phyloP scores from a whole-genome alignment of 108 stramenopile genomes.

The Skeletonema marinoi region DNA sequence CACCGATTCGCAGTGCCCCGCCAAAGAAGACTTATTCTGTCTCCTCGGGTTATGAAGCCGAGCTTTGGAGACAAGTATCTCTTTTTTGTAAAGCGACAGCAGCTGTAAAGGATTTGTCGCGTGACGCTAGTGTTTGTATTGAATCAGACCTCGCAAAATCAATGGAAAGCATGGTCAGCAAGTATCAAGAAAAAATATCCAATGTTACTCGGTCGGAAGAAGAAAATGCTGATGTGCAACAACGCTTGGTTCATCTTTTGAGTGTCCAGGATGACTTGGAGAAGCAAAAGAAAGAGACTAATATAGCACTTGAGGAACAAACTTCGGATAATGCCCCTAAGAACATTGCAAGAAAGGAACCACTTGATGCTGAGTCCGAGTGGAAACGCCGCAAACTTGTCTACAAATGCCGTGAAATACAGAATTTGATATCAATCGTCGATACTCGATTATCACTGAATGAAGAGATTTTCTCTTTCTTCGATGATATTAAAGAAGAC shows the following conservation, averaged over 20 bases:
- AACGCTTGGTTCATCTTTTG: constrained; percentile 42
- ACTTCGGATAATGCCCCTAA: constrained; percentile 6
- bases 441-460: constrained; percentile 34
- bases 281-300: constrained; percentile 49
- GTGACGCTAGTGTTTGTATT: constrained; percentile 9
- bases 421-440: constrained; percentile 35
- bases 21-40: constrained; percentile 10
- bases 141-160: constrained; percentile 18
- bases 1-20: background rate
- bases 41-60: constrained; percentile 36
- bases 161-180: constrained; percentile 20
- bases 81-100: constrained; percentile 13
- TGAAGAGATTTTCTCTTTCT: constrained; percentile 35
- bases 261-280: constrained; percentile 46
- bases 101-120: constrained; percentile 8
- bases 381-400: constrained; percentile 57
- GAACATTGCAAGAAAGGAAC: constrained; percentile 45
- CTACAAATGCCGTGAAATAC: constrained; percentile 40
- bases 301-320: constrained; percentile 39
- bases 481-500: constrained; percentile 9
- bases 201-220: constrained; percentile 18
- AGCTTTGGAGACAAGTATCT: constrained; percentile 37
- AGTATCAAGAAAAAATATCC: constrained; percentile 37
- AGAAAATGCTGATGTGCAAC: constrained; percentile 10
- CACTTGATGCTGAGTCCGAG: constrained; percentile 71